Evolutionary conservation across 768 basidiomycete species (phyloP).

Genomic region (Russula foetens): DNA sequence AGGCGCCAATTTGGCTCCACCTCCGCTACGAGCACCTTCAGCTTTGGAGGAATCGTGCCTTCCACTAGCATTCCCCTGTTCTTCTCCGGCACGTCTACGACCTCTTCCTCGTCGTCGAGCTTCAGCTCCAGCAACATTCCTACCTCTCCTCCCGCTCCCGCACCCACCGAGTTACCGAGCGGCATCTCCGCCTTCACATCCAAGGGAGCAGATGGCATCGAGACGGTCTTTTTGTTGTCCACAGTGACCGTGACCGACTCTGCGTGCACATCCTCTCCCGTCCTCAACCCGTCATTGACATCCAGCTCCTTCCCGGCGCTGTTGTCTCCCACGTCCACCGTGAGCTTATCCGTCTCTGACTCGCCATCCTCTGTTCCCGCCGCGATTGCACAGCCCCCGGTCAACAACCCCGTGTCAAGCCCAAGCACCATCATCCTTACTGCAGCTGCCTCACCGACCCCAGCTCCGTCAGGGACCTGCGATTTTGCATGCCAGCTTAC

Average conservation of each 20-base stretch:
- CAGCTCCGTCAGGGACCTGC: too few species aligned
- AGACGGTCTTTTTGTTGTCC: conserved; percentile 8
- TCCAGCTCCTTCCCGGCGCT: neutral
- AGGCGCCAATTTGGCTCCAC: conserved; percentile 9
- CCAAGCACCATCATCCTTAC: neutral
- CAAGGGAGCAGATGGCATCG: conserved; percentile 4
- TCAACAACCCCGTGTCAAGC: neutral
- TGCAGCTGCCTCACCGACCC: neutral
- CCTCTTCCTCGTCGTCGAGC: neutral
- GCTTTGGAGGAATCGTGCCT: conserved; percentile 10
- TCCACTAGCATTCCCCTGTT: neutral
- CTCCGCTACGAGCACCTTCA: neutral
- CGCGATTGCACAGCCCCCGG: neutral
- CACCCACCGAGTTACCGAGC: neutral
- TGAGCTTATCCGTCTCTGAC: neutral
- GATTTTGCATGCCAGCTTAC: too few species aligned
- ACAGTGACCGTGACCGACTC: neutral
- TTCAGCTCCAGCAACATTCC: neutral
- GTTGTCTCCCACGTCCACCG: neutral
- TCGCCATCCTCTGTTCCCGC: neutral
- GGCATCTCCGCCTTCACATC: neutral
- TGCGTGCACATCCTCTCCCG: neutral
- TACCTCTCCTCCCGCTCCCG: neutral
- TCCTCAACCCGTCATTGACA: neutral
- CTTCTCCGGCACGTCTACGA: neutral